phyloP scores from a whole-genome alignment of 108 stramenopile species.

The Skeletonema costatum region DNA sequence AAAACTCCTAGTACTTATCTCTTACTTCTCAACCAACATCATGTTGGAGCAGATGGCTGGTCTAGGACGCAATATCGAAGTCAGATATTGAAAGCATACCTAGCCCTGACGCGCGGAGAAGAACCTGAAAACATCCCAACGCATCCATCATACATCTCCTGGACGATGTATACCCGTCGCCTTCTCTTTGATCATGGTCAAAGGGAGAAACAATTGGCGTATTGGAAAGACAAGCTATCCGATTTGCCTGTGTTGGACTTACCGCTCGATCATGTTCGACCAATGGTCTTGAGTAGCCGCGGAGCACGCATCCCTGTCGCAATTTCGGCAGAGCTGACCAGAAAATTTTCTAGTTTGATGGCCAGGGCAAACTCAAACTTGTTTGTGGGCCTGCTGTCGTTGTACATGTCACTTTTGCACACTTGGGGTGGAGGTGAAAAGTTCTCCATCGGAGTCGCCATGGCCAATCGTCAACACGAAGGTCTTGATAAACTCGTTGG shows the following conservation, averaged over 20 bases:
- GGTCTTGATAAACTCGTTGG: slow-evolving; percentile 17
- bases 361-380: slow-evolving; percentile 9
- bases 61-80: slow-evolving; percentile 1
- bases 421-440: slow-evolving; percentile 9
- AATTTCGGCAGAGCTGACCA: slow-evolving; percentile 2
- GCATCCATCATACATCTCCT: slow-evolving; percentile 7
- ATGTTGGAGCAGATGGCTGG: slow-evolving; percentile 21
- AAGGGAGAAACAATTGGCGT: slow-evolving; percentile 18
- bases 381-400: slow-evolving; percentile 11
- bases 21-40: slow-evolving; percentile 17
- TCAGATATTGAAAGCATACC: slow-evolving; percentile 17
- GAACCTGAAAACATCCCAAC: slow-evolving; percentile 2
- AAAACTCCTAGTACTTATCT: background rate
- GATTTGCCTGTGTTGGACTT: slow-evolving; percentile 7
- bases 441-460: slow-evolving; percentile 13
- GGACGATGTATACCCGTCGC: slow-evolving; percentile 10
- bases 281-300: slow-evolving; percentile 9
- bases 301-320: slow-evolving; percentile 10
- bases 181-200: slow-evolving; percentile 13
- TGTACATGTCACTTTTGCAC: slow-evolving; percentile 17
- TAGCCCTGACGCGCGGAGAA: slow-evolving; percentile 12
- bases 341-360: background rate
- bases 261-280: slow-evolving; percentile 9
- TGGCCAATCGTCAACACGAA: slow-evolving; percentile 12
- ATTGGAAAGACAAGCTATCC: slow-evolving; percentile 23